These are phyloP conservation scores for Niveomyces coronatus DNA, from an alignment of 2,329 filamentous ascomycete species.

Conservation along the genomic window DNA sequence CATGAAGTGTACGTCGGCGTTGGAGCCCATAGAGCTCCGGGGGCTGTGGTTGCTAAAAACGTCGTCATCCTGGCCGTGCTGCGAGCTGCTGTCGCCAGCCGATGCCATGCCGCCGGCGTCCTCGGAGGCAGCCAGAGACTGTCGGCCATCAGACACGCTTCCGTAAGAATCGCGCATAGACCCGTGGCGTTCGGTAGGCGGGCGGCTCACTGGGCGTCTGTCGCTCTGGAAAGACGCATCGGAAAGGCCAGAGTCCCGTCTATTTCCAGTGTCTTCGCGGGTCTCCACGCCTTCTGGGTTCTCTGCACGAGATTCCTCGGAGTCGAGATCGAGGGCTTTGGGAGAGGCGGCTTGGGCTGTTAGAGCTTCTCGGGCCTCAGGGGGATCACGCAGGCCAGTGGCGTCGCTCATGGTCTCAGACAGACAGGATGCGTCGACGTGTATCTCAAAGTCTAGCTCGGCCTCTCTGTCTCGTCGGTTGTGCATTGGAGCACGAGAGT, in stretches of 20 bases:
- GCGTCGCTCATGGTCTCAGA: slow-evolving; percentile 31
- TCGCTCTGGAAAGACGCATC: slow-evolving; percentile 6
- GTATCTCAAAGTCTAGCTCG: slow-evolving; percentile 36
- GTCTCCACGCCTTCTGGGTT: slow-evolving; percentile 1
- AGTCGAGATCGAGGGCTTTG: slow-evolving; percentile 11
- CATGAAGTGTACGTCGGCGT: slow-evolving; percentile 26
- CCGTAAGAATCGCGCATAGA: slow-evolving; percentile 4
- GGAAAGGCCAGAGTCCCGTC: not conserved
- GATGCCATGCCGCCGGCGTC: not conserved
- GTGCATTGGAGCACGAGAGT: slow-evolving; percentile 15
- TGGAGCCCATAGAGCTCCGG: slow-evolving; percentile 45
- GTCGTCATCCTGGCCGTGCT: slow-evolving; percentile 43
- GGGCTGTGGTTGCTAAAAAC: slow-evolving; percentile 50
- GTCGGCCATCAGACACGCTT: slow-evolving; percentile 2
- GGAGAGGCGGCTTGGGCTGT: not conserved
- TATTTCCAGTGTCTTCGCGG: not conserved
- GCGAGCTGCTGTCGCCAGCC: slow-evolving; percentile 31
- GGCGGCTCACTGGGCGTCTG: slow-evolving; percentile 1
- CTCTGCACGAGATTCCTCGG: slow-evolving; percentile 9
- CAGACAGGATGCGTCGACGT: slow-evolving; percentile 36
- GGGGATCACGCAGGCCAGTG: slow-evolving; percentile 10
- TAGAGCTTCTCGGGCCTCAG: slow-evolving; percentile 7
- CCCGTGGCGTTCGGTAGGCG: not conserved
- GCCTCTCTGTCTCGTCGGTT: slow-evolving; percentile 18
- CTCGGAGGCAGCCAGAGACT: slow-evolving; percentile 1